A percentile compares a stretch with the other conserved stretches of the same genome.
Conservation (phyloP, 2,329 filamentous ascomycete species). For the Anthostomella pinea region DNA sequence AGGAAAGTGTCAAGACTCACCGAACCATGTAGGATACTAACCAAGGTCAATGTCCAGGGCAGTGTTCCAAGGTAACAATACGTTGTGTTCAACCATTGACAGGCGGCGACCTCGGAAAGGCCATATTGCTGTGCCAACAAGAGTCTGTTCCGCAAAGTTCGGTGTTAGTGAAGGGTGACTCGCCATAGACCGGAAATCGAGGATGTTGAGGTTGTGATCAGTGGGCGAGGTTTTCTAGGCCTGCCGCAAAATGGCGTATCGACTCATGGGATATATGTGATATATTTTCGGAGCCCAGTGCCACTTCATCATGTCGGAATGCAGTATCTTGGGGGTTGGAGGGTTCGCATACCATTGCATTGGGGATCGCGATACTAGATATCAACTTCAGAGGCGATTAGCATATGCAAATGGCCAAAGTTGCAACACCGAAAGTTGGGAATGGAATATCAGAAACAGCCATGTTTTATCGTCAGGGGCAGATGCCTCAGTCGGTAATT, state of each 20-base stretch:
- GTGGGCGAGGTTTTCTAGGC: slow-evolving; percentile 99
- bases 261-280: slow-evolving; percentile 63
- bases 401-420: too few species aligned
- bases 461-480: slow-evolving; percentile 77
- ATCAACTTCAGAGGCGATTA: too few species aligned
- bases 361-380: too few species aligned
- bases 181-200: too few species aligned
- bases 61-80: too few species aligned
- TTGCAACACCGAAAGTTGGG: slow-evolving; percentile 10
- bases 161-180: too few species aligned
- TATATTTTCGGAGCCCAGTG: slow-evolving; percentile 96
- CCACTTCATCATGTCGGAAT: slow-evolving; percentile 73
- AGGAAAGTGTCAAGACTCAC: slow-evolving; percentile 15
- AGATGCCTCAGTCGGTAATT: slow-evolving; percentile 88
- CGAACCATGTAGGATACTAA: too few species aligned
- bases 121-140: too few species aligned
- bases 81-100: too few species aligned
- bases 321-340: slow-evolving; percentile 14
- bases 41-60: too few species aligned
- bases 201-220: slow-evolving; percentile 51
- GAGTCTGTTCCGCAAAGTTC: too few species aligned
- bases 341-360: slow-evolving; percentile 32
- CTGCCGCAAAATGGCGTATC: slow-evolving; percentile 92
- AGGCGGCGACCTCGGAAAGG: too few species aligned
- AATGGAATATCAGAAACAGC: slow-evolving; percentile 69